These are phyloP conservation scores for Stentor roeselii DNA, from an alignment of 73 alveolate genomes.

Conservation along the genomic window DNA sequence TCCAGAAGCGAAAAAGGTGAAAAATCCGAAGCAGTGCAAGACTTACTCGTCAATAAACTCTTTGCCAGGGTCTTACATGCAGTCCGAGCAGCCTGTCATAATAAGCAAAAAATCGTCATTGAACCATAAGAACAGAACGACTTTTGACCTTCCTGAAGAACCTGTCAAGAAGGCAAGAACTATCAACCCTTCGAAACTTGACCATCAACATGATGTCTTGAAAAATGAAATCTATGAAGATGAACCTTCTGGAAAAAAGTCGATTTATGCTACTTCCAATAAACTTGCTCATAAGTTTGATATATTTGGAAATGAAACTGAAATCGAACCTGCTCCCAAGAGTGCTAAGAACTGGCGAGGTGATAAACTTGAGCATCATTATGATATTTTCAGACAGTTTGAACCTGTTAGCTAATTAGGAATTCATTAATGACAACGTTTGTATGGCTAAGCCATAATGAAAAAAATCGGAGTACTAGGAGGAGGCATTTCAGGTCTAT, in stretches of 20 bases:
- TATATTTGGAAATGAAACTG: neutral
- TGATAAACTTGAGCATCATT: neutral
- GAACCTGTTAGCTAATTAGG: neutral
- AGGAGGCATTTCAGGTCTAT: conserved; percentile 16
- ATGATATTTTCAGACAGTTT: neutral
- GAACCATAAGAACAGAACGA: neutral
- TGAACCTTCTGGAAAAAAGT: neutral
- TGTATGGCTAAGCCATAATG: too few species aligned
- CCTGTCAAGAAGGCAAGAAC: neutral
- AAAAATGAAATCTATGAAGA: neutral
- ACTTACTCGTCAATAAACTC: neutral
- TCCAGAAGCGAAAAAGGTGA: neutral
- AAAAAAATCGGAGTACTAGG: conserved; percentile 8
- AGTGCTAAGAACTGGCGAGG: neutral
- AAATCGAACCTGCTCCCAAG: neutral
- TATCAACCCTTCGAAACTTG: neutral
- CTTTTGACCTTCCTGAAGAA: neutral
- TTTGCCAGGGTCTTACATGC: neutral
- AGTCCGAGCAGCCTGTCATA: neutral
- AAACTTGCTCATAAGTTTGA: neutral
- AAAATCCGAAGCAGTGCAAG: neutral
- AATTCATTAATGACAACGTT: too few species aligned
- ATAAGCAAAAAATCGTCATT: too few species aligned
- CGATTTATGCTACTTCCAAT: neutral
- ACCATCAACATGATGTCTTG: neutral